Evolutionary conservation across 805 yeast genomes (phyloP).

Genomic region (Brettanomyces sp.): DNA sequence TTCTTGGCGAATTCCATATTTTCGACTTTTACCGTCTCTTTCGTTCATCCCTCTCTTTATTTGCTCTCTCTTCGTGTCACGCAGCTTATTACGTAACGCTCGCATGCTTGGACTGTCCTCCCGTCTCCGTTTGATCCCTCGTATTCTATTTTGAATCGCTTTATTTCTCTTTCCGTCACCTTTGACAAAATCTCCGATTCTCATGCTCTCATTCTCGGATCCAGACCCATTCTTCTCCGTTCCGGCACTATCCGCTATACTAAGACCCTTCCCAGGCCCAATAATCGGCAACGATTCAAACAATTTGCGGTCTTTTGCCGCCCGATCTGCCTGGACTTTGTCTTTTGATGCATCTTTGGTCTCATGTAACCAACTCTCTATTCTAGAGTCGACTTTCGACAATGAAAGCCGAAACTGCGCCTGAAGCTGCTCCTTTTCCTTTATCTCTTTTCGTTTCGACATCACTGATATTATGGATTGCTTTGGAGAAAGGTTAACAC

Average conservation of each 20-base stretch:
- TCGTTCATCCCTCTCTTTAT: no score
- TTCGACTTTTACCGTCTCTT: no score
- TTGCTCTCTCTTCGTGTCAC: constrained; percentile 8
- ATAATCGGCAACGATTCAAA: constrained; percentile 17
- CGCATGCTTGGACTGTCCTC: constrained; percentile 13
- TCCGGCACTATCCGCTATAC: constrained; percentile 4
- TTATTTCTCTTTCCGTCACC: constrained; percentile 2
- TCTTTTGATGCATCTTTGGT: background rate
- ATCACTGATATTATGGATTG: constrained; percentile 2
- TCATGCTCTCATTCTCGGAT: constrained; percentile 13
- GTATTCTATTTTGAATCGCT: constrained; percentile 4
- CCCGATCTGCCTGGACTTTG: background rate
- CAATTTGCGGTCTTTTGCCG: background rate
- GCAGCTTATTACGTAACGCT: constrained; percentile 20
- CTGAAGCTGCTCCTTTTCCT: constrained; percentile 37
- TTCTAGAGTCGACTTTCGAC: constrained; percentile 25
- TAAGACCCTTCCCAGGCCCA: constrained; percentile 23
- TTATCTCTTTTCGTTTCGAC: constrained; percentile 31
- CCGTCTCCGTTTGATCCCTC: background rate
- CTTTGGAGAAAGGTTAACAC: background rate
- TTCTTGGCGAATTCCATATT: no score
- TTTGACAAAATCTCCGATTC: constrained; percentile 7
- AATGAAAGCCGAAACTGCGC: constrained; percentile 37
- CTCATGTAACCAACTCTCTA: constrained; percentile 29
- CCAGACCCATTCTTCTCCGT: constrained; percentile 2